Conservation (phyloP, 345 rosid species). For the Eucalyptus erythrocorys region DNA sequence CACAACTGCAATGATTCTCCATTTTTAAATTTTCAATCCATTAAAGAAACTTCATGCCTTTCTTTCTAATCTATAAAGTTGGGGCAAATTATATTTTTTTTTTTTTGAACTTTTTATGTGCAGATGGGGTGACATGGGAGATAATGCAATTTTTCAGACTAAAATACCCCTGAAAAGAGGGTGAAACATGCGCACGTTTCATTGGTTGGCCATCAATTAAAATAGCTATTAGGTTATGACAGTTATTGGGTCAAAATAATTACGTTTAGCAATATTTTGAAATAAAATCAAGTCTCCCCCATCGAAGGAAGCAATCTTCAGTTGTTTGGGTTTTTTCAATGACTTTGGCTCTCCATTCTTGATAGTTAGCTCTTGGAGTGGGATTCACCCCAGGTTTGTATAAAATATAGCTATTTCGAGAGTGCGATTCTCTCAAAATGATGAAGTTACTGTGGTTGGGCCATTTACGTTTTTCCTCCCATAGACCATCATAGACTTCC, state of each 20-base stretch:
- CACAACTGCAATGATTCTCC: not conserved
- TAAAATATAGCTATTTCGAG: not conserved
- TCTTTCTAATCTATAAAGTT: not conserved
- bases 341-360: not conserved
- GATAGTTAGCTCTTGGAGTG: not conserved
- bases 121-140: not conserved
- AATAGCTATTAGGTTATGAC: not conserved
- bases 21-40: not conserved
- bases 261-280: not conserved
- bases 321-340: not conserved
- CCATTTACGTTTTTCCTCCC: not conserved
- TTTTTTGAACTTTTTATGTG: not conserved
- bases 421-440: not conserved
- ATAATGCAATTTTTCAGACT: not conserved
- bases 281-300: not conserved
- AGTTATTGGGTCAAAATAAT: not conserved
- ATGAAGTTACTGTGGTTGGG: not conserved
- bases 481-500: not conserved
- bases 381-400: not conserved
- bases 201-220: not conserved
- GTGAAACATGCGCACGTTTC: not conserved
- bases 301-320: not conserved
- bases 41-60: not conserved
- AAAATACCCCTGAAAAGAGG: not conserved
- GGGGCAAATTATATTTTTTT: not conserved